Evolutionary conservation across 495 filamentous ascomycete species (phyloP).

Genomic region (Achaetomiella virescens): DNA sequence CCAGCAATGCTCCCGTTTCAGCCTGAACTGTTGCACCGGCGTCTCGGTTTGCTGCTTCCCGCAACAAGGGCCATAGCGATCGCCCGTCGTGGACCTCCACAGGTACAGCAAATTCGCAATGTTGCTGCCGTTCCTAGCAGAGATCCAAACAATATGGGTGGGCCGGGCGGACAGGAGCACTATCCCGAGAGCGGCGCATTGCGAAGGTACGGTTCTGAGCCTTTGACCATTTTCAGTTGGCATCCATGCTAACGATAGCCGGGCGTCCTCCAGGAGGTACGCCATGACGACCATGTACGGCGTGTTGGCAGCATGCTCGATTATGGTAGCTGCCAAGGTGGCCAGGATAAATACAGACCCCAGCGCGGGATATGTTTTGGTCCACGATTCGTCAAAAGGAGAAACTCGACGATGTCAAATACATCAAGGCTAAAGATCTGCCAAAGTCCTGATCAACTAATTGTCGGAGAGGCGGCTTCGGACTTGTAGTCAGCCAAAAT

Average conservation of each 20-base stretch:
- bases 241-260: not conserved
- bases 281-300: slow-evolving; percentile 12
- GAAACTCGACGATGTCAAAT: slow-evolving; percentile 19
- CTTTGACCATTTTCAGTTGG: not conserved
- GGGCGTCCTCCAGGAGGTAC: slow-evolving; percentile 1
- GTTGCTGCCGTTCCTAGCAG: not conserved
- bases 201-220: not conserved
- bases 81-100: not conserved
- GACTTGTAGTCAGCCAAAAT: too few species aligned
- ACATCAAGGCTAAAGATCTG: slow-evolving; percentile 7
- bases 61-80: not conserved
- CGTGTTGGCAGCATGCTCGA: slow-evolving; percentile 4
- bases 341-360: not conserved
- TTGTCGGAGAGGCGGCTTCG: too few species aligned
- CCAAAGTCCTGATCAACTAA: not conserved
- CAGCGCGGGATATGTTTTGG: slow-evolving; percentile 11
- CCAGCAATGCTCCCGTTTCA: too few species aligned
- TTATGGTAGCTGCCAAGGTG: slow-evolving; percentile 12
- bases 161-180: slow-evolving; percentile 14
- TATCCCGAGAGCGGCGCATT: slow-evolving; percentile 3
- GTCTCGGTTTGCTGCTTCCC: not conserved
- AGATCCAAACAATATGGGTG: slow-evolving; percentile 13
- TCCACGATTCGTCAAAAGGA: slow-evolving; percentile 15
- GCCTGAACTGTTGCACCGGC: not conserved
- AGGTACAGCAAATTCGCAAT: not conserved